phyloP scores from a whole-genome alignment of 305 asterid genomes.

The Ilex paraguariensis region DNA sequence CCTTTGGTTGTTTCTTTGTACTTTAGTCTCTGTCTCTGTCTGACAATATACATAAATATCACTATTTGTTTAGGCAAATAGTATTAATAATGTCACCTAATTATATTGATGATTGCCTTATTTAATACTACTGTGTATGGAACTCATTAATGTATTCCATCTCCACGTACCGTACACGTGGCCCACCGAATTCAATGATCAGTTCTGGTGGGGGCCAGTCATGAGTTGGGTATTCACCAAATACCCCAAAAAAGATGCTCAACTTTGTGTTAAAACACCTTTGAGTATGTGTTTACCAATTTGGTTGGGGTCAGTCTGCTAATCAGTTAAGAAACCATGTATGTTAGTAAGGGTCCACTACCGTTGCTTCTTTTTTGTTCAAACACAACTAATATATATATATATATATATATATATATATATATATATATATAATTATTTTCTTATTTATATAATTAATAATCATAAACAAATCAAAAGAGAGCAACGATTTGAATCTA shows the following conservation, averaged over 20 bases:
- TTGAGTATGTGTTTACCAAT: slow-evolving; percentile 4
- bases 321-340: no score
- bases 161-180: slow-evolving; percentile 21
- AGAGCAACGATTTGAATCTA: no score
- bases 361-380: no score
- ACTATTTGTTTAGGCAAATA: no score
- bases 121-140: slow-evolving; percentile 1
- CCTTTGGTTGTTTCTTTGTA: slow-evolving; percentile 4
- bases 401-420: no score
- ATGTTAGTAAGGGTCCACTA: no score
- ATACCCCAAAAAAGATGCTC: slow-evolving; percentile 11
- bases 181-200: slow-evolving; percentile 28
- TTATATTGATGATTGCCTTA: not conserved
- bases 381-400: no score
- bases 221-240: slow-evolving; percentile 16
- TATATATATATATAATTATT: no score
- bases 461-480: no score
- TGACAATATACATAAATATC: no score
- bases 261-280: slow-evolving; percentile 5
- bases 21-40: not conserved
- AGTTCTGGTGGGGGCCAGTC: slow-evolving; percentile 18
- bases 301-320: not conserved
- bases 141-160: slow-evolving; percentile 15
- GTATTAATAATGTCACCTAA: no score
- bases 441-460: no score